Percentiles rank a stretch among this genome's conserved stretches.
These are phyloP conservation scores for Phytophthora chlamydospora DNA, from an alignment of 352 stramenopile genomes.

Conservation along the genomic window DNA sequence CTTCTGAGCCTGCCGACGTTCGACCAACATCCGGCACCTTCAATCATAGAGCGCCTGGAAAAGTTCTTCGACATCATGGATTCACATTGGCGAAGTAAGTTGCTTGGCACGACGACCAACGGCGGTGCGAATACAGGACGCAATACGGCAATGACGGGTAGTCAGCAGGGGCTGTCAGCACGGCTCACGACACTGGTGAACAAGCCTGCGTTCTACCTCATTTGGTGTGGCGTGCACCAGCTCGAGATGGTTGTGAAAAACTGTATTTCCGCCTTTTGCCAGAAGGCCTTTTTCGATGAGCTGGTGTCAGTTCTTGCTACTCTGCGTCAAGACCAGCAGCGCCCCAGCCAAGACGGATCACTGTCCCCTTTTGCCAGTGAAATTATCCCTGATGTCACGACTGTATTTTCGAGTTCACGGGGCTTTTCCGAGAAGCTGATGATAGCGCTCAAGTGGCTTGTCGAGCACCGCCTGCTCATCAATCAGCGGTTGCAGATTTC, in stretches of 20 bases:
- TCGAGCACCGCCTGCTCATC: slow-evolving; percentile 44
- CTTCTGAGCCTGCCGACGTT: slow-evolving; percentile 54
- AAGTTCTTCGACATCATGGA: slow-evolving; percentile 58
- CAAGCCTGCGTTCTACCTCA: slow-evolving; percentile 58
- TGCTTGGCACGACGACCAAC: slow-evolving; percentile 57
- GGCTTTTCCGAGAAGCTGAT: slow-evolving; percentile 53
- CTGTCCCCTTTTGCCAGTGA: slow-evolving; percentile 27
- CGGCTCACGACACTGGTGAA: slow-evolving; percentile 50
- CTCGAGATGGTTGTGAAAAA: slow-evolving; percentile 70
- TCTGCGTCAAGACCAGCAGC: slow-evolving; percentile 36
- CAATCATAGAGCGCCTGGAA: slow-evolving; percentile 44
- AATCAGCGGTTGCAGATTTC: slow-evolving; percentile 35
- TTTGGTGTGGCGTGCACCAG: slow-evolving; percentile 66
- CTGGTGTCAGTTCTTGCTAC: slow-evolving; percentile 49
- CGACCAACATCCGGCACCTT: slow-evolving; percentile 41
- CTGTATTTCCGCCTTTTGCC: slow-evolving; percentile 46
- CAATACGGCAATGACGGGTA: slow-evolving; percentile 48
- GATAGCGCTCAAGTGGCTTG: slow-evolving; percentile 57
- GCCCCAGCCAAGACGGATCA: slow-evolving; percentile 10
- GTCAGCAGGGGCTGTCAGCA: slow-evolving; percentile 51
- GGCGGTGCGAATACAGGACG: slow-evolving; percentile 49
- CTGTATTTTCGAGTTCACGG: slow-evolving; percentile 33
- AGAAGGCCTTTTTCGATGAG: slow-evolving; percentile 61
- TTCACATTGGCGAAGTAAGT: slow-evolving; percentile 52
- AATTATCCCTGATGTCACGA: slow-evolving; percentile 48